A percentile compares a stretch with the other conserved stretches of the same genome.
These are phyloP conservation scores for Talaromyces marneffei DNA, from an alignment of 2,329 filamentous ascomycete genomes.

Conservation along the genomic window DNA sequence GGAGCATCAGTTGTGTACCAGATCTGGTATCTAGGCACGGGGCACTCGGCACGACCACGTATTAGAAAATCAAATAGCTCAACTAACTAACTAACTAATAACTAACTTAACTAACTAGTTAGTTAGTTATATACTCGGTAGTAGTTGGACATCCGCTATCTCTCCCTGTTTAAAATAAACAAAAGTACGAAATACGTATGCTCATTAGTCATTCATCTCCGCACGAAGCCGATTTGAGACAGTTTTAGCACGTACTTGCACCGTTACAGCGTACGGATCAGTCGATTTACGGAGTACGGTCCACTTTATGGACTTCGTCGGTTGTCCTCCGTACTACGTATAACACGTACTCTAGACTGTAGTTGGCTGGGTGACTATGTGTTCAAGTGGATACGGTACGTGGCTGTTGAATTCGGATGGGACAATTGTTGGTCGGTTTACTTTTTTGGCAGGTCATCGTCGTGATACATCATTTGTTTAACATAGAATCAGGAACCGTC, in stretches of 20 bases:
- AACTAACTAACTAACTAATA: no score
- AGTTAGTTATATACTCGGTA: no score
- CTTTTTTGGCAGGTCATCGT: not conserved
- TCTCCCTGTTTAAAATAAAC: no score
- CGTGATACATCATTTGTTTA: not conserved
- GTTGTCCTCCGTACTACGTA: no score
- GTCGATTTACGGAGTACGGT: not conserved
- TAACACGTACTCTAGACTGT: not conserved
- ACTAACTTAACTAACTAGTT: no score
- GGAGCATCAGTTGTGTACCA: not conserved
- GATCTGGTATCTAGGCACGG: not conserved
- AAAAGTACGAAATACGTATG: not conserved
- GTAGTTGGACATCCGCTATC: no score
- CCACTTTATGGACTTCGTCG: not conserved
- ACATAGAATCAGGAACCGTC: no score
- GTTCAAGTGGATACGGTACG: not conserved
- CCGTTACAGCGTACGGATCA: no score
- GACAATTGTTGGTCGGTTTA: not conserved
- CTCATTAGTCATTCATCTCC: not conserved
- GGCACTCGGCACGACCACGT: no score
- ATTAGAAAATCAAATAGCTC: not conserved
- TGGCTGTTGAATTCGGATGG: not conserved
- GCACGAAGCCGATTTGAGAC: not conserved
- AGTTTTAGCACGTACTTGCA: no score
- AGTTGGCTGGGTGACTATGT: not conserved